Conservation (phyloP, 768 basidiomycete genomes). For the Dioszegia crocea region DNA sequence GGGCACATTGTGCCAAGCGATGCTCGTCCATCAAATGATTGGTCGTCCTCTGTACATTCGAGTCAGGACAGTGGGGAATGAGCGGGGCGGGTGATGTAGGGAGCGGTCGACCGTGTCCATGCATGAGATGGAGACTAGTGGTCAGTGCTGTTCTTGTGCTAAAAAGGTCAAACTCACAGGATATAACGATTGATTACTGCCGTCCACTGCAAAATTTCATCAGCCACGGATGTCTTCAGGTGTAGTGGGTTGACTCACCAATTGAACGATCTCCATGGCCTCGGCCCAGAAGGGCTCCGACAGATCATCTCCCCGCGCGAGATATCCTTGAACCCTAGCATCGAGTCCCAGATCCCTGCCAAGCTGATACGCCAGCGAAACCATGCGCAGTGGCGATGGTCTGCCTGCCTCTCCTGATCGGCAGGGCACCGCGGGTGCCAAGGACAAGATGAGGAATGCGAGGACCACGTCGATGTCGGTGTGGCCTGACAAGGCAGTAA, state of each 20-base stretch:
- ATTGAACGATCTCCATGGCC: background rate
- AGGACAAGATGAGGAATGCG: constrained; percentile 22
- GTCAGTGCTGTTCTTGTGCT: background rate
- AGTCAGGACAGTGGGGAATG: background rate
- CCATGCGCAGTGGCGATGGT: constrained; percentile 12
- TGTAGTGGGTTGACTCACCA: constrained; percentile 5
- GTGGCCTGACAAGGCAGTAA: constrained; percentile 16
- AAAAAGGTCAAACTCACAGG: constrained; percentile 2
- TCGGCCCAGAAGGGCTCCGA: background rate
- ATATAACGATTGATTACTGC: constrained; percentile 13
- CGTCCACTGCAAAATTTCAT: constrained; percentile 1
- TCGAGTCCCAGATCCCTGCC: constrained; percentile 23
- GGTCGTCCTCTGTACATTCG: background rate
- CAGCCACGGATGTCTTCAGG: background rate
- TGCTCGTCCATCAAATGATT: background rate
- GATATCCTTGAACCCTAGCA: background rate
- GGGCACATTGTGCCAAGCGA: background rate
- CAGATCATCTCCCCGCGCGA: background rate
- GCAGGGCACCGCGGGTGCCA: constrained; percentile 7
- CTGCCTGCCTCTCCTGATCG: background rate
- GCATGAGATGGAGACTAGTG: constrained; percentile 4
- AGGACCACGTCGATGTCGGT: constrained; percentile 15
- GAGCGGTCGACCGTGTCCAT: background rate
- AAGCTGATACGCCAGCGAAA: constrained; percentile 21
- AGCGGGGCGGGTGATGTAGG: background rate